Evolutionary conservation across 805 yeast genomes (phyloP).

Genomic region (Isabelozyma heimii): DNA sequence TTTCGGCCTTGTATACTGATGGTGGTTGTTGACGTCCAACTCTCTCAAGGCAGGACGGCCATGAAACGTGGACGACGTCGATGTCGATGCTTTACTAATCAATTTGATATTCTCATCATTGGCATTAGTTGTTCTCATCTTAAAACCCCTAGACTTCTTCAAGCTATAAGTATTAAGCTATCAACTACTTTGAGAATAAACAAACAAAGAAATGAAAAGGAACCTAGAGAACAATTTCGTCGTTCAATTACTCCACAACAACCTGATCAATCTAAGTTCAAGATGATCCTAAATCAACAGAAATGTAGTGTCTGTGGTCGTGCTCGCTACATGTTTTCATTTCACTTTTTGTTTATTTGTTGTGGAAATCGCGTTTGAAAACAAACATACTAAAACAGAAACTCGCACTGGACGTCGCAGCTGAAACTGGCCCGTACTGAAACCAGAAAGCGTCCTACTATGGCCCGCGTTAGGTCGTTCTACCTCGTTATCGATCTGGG

Average conservation of each 20-base stretch:
- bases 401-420: background rate
- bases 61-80: constrained; percentile 3
- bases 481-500: too few species aligned
- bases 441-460: too few species aligned
- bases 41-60: constrained; percentile 29
- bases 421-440: too few species aligned
- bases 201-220: too few species aligned
- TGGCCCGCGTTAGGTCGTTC: too few species aligned
- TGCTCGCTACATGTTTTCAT: background rate
- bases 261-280: background rate
- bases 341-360: background rate
- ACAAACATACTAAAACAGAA: background rate
- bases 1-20: background rate
- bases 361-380: background rate
- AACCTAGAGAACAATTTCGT: too few species aligned
- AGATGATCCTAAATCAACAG: background rate
- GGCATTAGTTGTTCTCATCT: background rate
- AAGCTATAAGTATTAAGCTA: background rate
- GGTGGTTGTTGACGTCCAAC: constrained; percentile 6
- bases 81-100: constrained; percentile 3
- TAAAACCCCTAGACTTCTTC: background rate
- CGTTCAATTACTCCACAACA: background rate
- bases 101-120: constrained; percentile 16
- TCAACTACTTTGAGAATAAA: background rate
- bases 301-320: background rate